Conservation (phyloP, 768 basidiomycete genomes). For the Mycena capillaripes region DNA sequence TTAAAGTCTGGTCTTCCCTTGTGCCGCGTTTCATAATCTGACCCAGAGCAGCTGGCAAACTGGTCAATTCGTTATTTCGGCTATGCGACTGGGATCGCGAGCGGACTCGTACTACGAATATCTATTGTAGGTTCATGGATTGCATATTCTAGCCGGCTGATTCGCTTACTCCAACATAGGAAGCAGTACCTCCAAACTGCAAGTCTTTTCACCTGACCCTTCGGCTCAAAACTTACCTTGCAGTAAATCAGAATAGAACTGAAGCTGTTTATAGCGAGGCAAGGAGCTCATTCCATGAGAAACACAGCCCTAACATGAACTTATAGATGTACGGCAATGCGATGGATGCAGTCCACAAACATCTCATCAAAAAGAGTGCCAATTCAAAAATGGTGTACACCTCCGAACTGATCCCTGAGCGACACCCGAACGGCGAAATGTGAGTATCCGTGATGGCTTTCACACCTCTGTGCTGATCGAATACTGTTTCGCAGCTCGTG, state of each 20-base stretch:
- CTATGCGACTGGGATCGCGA: slow-evolving; percentile 91
- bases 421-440: slow-evolving; percentile 54
- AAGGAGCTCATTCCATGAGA: slow-evolving; percentile 5
- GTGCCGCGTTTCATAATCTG: background rate
- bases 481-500: slow-evolving; percentile 63
- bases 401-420: slow-evolving; percentile 82
- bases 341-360: slow-evolving; percentile 83
- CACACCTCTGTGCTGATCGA: background rate
- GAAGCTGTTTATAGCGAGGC: slow-evolving; percentile 86
- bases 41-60: slow-evolving; percentile 45
- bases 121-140: slow-evolving; percentile 67
- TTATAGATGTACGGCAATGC: slow-evolving; percentile 91
- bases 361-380: slow-evolving; percentile 77
- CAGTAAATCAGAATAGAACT: slow-evolving; percentile 67
- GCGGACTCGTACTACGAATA: slow-evolving; percentile 98
- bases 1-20: slow-evolving; percentile 67
- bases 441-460: slow-evolving; percentile 33
- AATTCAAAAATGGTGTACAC: slow-evolving; percentile 80
- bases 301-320: background rate
- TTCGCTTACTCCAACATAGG: slow-evolving; percentile 45
- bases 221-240: background rate
- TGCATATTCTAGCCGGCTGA: background rate
- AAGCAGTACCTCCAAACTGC: slow-evolving; percentile 91
- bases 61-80: slow-evolving; percentile 67
- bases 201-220: slow-evolving; percentile 20